Percentiles rank a stretch among this genome's conserved stretches.
Conservation (phyloP, 345 rosid genomes). For the Abelmoschus esculentus region DNA sequence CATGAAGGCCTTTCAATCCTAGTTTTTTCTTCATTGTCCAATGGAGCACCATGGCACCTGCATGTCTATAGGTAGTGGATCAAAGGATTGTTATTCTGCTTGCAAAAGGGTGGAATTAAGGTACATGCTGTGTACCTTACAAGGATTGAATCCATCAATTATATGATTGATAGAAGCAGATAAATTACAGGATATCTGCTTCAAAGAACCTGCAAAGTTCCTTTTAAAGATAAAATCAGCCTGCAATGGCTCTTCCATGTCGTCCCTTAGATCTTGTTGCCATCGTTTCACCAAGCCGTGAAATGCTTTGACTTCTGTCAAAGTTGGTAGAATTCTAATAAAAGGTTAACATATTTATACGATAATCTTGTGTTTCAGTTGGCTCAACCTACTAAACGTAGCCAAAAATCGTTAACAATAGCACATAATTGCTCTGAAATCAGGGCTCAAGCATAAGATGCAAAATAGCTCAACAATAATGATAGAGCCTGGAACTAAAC, state of each 20-base stretch:
- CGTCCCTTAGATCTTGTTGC: conserved; percentile 71
- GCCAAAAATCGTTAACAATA: not conserved
- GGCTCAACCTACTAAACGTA: not conserved
- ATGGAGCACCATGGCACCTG: conserved; percentile 61
- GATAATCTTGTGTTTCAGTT: not conserved
- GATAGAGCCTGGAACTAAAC: not conserved
- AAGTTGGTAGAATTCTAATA: conserved; percentile 7
- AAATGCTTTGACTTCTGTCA: conserved; percentile 50
- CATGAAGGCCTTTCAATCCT: conserved; percentile 35
- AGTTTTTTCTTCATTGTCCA: conserved; percentile 25
- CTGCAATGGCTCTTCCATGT: conserved; percentile 55
- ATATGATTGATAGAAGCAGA: conserved; percentile 40
- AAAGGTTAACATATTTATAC: not conserved
- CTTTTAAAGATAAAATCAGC: conserved; percentile 54
- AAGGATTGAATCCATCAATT: conserved; percentile 49
- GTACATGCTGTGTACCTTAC: conserved; percentile 39
- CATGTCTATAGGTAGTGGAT: conserved; percentile 45
- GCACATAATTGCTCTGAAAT: not conserved
- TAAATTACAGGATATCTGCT: conserved; percentile 60
- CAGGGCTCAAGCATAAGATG: not conserved
- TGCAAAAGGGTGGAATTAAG: not conserved
- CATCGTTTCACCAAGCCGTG: conserved; percentile 65
- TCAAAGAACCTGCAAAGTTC: conserved; percentile 50
- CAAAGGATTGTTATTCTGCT: not conserved
- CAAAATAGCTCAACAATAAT: not conserved